phyloP scores from a whole-genome alignment of 345 rosid genomes.

The Arabis alpina region DNA sequence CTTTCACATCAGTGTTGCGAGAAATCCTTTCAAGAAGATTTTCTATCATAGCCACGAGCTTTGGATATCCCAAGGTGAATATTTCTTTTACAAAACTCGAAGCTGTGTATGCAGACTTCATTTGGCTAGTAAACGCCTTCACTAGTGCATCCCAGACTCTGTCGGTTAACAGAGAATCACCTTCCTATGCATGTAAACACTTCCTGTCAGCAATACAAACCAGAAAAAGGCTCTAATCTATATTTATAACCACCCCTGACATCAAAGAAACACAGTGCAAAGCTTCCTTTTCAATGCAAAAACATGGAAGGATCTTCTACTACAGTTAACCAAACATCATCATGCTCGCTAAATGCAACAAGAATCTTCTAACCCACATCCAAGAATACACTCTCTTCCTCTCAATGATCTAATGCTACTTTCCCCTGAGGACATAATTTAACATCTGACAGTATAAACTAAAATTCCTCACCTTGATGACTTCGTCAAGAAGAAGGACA shows the following conservation, averaged over 20 bases:
- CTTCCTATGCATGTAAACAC: constrained; percentile 60
- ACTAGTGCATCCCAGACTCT: constrained; percentile 97
- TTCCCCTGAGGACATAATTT: too few species aligned
- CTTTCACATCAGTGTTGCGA: constrained; percentile 82
- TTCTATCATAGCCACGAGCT: constrained; percentile 80
- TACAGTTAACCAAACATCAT: constrained; percentile 8
- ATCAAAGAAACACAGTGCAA: constrained; percentile 16
- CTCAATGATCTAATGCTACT: constrained; percentile 29
- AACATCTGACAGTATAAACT: not conserved
- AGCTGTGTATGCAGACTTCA: constrained; percentile 95
- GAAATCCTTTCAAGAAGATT: constrained; percentile 90
- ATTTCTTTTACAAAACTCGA: constrained; percentile 98
- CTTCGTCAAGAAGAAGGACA: constrained; percentile 89
- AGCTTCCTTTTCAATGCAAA: not conserved
- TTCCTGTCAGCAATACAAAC: constrained; percentile 36
- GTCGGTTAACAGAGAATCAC: constrained; percentile 80
- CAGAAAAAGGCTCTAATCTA: not conserved
- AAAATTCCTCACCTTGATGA: constrained; percentile 65
- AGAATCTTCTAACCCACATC: constrained; percentile 9
- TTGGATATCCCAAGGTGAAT: constrained; percentile 91
- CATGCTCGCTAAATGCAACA: not conserved
- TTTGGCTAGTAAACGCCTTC: constrained; percentile 86
- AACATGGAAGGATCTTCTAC: constrained; percentile 9
- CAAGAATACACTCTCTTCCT: constrained; percentile 1
- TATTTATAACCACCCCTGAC: constrained; percentile 2